A percentile compares a stretch with the other conserved stretches of the same genome.
phyloP scores from a whole-genome alignment of 1,139 yeast species.

The Hanseniaspora sp. region DNA sequence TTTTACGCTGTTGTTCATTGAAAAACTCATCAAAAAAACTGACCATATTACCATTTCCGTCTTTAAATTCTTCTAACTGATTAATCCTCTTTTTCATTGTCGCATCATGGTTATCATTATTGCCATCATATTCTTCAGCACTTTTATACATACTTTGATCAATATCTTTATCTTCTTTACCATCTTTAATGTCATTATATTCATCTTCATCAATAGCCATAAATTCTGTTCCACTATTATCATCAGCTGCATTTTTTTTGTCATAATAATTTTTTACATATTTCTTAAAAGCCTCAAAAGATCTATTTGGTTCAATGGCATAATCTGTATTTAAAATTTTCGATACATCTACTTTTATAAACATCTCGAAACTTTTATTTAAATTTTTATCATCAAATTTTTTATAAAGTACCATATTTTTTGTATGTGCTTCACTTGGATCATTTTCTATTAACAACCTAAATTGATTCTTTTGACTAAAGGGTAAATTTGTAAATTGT shows the following conservation, averaged over 20 bases:
- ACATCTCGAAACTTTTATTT: not conserved
- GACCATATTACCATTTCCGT: not conserved
- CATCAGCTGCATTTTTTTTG: not conserved
- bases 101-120: not conserved
- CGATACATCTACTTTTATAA: conserved; percentile 9
- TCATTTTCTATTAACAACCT: not conserved
- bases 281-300: not conserved
- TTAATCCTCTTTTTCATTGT: not conserved
- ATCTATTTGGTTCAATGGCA: conserved; percentile 1
- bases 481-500: not conserved
- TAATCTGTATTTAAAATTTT: conserved; percentile 1
- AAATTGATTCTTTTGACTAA: not conserved
- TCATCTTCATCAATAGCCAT: not conserved
- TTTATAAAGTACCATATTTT: conserved; percentile 1
- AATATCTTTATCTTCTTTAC: not conserved
- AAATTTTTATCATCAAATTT: not conserved
- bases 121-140: not conserved
- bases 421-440: conserved; percentile 1
- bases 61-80: not conserved
- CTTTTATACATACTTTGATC: not conserved
- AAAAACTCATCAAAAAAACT: not conserved
- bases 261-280: not conserved
- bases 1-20: not conserved
- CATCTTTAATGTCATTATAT: not conserved
- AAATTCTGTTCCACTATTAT: not conserved